phyloP scores from a whole-genome alignment of 345 rosid genomes.

The Aquilaria malaccensis region DNA sequence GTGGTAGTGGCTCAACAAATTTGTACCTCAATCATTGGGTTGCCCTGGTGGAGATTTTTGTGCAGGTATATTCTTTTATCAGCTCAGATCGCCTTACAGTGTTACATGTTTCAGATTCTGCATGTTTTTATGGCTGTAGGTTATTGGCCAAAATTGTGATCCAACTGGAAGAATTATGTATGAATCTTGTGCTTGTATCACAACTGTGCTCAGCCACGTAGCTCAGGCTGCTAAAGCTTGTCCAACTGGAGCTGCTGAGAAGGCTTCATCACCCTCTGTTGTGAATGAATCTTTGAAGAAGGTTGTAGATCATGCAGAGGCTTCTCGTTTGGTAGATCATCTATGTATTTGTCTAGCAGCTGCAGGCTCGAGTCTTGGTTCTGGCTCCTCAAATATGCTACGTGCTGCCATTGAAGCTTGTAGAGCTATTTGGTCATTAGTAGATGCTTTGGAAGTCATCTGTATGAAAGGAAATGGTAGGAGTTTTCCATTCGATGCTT shows the following conservation, averaged over 20 bases:
- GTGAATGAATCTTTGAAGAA: constrained; percentile 38
- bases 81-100: constrained; percentile 4
- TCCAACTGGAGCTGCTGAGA: constrained; percentile 27
- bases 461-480: constrained; percentile 36
- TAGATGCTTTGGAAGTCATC: constrained; percentile 57
- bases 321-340: constrained; percentile 72
- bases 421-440: constrained; percentile 67
- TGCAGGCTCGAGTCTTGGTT: constrained; percentile 70
- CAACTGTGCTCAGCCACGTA: constrained; percentile 51
- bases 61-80: constrained; percentile 47
- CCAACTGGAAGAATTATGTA: constrained; percentile 56
- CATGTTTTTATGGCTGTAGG: constrained; percentile 33
- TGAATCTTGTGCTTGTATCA: constrained; percentile 67
- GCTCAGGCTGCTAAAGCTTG: constrained; percentile 46
- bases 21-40: constrained; percentile 86
- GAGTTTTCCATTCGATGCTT: constrained; percentile 66
- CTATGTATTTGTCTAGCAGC: constrained; percentile 75
- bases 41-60: constrained; percentile 67
- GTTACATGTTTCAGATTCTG: constrained; percentile 7
- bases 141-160: constrained; percentile 55
- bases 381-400: constrained; percentile 72
- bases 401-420: constrained; percentile 81
- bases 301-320: constrained; percentile 71
- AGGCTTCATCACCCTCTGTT: constrained; percentile 31
- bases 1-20: constrained; percentile 32